These are phyloP conservation scores for Mycena vitilis DNA, from an alignment of 768 basidiomycete genomes.

Conservation along the genomic window DNA sequence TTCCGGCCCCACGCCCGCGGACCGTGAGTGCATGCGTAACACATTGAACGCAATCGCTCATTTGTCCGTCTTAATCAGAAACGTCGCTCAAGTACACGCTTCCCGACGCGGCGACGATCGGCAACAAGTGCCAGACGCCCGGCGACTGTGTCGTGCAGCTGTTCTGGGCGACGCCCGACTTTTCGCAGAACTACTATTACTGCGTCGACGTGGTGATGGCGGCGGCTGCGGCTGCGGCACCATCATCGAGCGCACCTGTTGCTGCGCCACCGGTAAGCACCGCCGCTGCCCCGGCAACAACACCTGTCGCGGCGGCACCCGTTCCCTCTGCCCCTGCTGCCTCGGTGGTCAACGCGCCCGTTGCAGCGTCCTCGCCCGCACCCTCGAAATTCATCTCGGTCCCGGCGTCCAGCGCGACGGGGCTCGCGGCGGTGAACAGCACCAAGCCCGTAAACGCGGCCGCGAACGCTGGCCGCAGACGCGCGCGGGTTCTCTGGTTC, in stretches of 20 bases:
- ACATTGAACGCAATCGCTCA: not conserved
- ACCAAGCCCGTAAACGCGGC: not conserved
- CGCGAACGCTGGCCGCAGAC: conserved; percentile 25
- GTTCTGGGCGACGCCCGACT: conserved; percentile 35
- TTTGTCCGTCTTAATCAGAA: not conserved
- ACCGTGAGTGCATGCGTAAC: conserved; percentile 8
- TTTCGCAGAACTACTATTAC: conserved; percentile 35
- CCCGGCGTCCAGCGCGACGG: conserved; percentile 9
- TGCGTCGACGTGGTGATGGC: conserved; percentile 36
- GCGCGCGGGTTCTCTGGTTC: conserved; percentile 7
- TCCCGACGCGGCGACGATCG: conserved; percentile 27
- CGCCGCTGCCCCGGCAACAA: not conserved
- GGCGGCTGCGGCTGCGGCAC: conserved; percentile 12
- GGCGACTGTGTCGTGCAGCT: conserved; percentile 35
- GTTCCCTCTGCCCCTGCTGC: not conserved
- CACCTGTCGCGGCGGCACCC: not conserved
- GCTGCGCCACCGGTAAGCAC: conserved; percentile 4
- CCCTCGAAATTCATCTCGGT: conserved; percentile 20
- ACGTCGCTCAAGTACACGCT: conserved; percentile 32
- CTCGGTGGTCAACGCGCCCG: conserved; percentile 4
- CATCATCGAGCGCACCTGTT: not conserved
- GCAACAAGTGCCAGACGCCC: conserved; percentile 31
- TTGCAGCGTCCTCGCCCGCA: not conserved
- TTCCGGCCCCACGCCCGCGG: conserved; percentile 27
- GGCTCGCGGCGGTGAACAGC: conserved; percentile 9